Conservation (phyloP, 2,329 filamentous ascomycete species). For the Plectosphaerella plurivora region DNA sequence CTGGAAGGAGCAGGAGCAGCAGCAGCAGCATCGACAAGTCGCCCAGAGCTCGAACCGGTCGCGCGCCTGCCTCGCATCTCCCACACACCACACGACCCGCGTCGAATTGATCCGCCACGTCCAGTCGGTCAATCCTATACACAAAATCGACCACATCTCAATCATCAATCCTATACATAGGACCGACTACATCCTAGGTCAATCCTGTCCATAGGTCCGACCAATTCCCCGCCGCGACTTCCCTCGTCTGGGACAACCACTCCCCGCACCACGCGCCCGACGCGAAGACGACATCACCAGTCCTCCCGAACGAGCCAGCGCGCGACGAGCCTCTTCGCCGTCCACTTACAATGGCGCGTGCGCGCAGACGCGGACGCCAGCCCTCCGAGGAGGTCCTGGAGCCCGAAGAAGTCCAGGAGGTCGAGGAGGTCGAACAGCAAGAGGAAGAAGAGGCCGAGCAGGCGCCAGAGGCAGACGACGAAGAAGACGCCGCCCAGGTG, state of each 20-base stretch:
- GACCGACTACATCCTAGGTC: too few species aligned
- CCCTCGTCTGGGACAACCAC: neutral
- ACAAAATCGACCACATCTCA: too few species aligned
- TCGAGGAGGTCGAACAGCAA: constrained; percentile 2
- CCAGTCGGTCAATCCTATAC: too few species aligned
- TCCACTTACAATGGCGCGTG: neutral
- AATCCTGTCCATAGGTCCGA: too few species aligned
- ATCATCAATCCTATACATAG: too few species aligned
- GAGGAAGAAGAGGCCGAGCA: constrained; percentile 13
- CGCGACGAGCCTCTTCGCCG: neutral
- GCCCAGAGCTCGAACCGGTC: too few species aligned
- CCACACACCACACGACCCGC: neutral
- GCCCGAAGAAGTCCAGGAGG: constrained; percentile 5
- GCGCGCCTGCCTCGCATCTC: neutral
- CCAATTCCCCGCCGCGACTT: neutral
- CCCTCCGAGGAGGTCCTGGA: constrained; percentile 3
- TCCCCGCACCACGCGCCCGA: neutral
- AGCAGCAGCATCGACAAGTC: too few species aligned
- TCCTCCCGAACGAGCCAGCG: neutral
- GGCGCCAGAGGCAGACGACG: constrained; percentile 17
- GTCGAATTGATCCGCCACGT: too few species aligned
- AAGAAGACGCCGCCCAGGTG: constrained; percentile 5
- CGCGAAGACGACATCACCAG: neutral
- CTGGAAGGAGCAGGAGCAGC: too few species aligned
- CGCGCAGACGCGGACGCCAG: constrained; percentile 2